Percentiles rank a stretch among this genome's conserved stretches.
phyloP scores from a whole-genome alignment of 768 basidiomycete genomes.

The Xerocomellus intermedius region DNA sequence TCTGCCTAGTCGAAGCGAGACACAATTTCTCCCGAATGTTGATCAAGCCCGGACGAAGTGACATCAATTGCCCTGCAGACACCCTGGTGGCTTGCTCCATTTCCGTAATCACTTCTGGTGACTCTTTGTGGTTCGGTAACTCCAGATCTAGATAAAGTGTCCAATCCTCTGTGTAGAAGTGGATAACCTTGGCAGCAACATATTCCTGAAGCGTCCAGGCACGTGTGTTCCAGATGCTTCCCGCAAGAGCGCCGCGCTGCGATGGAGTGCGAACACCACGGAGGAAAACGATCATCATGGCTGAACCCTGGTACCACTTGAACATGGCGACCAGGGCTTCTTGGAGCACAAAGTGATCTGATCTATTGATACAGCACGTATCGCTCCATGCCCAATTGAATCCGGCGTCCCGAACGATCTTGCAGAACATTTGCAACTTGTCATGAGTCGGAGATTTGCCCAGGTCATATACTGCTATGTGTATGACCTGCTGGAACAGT shows the following conservation, averaged over 20 bases:
- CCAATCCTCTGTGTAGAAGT: too few species aligned
- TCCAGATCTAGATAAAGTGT: background rate
- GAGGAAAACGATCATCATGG: background rate
- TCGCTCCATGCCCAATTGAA: too few species aligned
- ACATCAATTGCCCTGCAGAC: background rate
- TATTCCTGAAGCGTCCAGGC: background rate
- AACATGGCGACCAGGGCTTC: too few species aligned
- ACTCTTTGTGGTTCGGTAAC: background rate
- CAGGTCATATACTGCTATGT: background rate
- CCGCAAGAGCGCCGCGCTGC: background rate
- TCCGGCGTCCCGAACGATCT: too few species aligned
- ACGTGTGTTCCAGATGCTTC: constrained; percentile 9
- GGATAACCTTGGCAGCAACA: background rate
- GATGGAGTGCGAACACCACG: background rate
- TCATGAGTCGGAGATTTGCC: background rate
- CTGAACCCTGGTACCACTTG: too few species aligned
- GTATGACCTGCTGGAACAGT: background rate
- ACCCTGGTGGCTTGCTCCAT: background rate
- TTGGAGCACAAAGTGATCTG: too few species aligned
- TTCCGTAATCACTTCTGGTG: background rate
- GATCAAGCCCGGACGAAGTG: background rate
- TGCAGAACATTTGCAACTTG: too few species aligned
- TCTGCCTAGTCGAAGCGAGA: background rate
- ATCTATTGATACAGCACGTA: too few species aligned
- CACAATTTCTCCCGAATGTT: background rate